Base-by-base conservation (phyloP, 768 basidiomycete genomes). In the Xerocomus brunneocitrinus region DNA sequence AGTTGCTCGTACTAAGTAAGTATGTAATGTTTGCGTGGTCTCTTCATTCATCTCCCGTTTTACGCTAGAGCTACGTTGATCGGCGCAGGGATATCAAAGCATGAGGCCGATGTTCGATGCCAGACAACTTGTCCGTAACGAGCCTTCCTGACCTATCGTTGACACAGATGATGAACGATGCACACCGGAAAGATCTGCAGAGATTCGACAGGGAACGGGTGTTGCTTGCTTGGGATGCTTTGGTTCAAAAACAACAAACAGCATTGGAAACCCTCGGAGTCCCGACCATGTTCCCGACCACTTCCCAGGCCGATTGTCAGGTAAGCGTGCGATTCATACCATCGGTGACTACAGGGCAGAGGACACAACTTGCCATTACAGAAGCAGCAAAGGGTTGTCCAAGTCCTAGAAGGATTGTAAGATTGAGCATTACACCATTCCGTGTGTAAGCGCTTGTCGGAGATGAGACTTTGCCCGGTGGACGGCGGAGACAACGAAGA, bases 171-270 rank as follows among this genome's bases (percentile, higher is more conserved):
- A 71, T 91, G 59, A 77, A 79, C 45, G 78, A 79, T 45, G 77
- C 79, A 24, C 84, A 85, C 70, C 80, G 78, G 54, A 80, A 74
- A 58, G 89, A 90, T 55, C 65, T 91, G 35, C 71, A 67, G 36
- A 79, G 75, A 56, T 91, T 91, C 63, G 90, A 91, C 63, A 61
- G 61, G n/a, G 82, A 89, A 47, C 77, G 85, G 35, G 85, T 76
- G 9, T 67, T 91, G 6, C 74, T 82, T 3, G 85, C 87, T 8
- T 93, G 89, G 88, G 89, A 89, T 62, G 80, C 79, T 19, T 74
- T 92, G n/a, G 67, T 85, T 19, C 71, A 79, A 47, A 81, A 79
- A 60, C 91, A 93, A 65, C 90, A 93, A 68, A 63, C 71, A 0
- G 71, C 79, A 14, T 73, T 93, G 45, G 81, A 82, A 58, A 66